Base-by-base conservation (phyloP, 2,329 filamentous ascomycete species). In the Claviceps paspali region DNA sequence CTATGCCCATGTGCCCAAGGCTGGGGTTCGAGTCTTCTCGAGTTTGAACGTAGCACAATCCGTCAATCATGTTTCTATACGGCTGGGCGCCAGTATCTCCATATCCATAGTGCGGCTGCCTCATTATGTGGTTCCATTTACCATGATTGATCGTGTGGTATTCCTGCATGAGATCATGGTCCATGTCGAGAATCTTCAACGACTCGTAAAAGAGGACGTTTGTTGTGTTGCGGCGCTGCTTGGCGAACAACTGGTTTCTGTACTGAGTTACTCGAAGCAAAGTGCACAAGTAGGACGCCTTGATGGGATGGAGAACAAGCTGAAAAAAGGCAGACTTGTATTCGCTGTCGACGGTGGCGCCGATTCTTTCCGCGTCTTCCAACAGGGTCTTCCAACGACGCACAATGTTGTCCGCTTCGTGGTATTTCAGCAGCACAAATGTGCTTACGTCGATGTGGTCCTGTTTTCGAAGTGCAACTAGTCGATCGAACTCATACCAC, bases 221-320 rank as follows among this genome's bases (percentile, higher is more conserved):
- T 0, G 73, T 65, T 10, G 63, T 64, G 45, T 68, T 76, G 12
- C 73, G 62, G 36, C 71, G 62, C 52, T 78, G 72, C 1, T 56
- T 51, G 0, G 67, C 70, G 39, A 71, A 73, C 5, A 71, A 55
- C 19, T 67, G 63, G 43, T 79, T 76, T 24, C 52, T 59, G 1
- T 57, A 65, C 12, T 57, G 55, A 1, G 55, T 62, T 10, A 67
- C 60, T 36, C 61, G 62, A 22, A 67, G 63, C 29, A 65, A 60
- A 14, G 65, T 63, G 40, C 69, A 67, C 26, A 69, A 67, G n/a
- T 65, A 61, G 2, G 65, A 71, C 3, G 73, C 72, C 26, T 69
- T 65, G 33, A 72, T 64, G 0, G 75, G 73, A 38, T 79, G 72
- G 5, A 76, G 60, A 7, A 79, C 61, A 40, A 74, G 65, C 45